A percentile compares a stretch with the other conserved stretches of the same genome.
Conservation (phyloP, 352 stramenopile species). For the Pythium sp. region DNA sequence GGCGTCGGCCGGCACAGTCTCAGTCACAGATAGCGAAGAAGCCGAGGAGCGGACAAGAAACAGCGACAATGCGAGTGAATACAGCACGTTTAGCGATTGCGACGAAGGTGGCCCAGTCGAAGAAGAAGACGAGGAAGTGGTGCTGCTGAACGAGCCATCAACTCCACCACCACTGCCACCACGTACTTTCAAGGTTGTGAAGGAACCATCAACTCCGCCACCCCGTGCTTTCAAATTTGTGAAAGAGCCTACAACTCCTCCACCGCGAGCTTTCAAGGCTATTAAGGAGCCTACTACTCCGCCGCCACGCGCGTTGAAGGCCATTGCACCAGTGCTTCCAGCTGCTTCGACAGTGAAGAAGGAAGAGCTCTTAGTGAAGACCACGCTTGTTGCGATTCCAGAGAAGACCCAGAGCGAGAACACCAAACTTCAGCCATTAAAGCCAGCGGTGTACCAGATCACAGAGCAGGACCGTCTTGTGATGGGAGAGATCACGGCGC, state of each 20-base stretch:
- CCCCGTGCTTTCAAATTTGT: background rate
- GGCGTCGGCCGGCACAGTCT: slow-evolving; percentile 29
- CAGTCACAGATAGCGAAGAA: slow-evolving; percentile 30
- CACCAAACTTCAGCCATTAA: background rate
- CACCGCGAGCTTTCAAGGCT: background rate
- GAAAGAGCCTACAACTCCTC: background rate
- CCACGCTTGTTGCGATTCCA: background rate
- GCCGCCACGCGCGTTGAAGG: background rate
- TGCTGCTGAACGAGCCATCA: background rate
- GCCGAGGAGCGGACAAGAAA: slow-evolving; percentile 17
- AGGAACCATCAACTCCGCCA: background rate
- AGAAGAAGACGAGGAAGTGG: slow-evolving; percentile 3
- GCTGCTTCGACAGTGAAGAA: background rate
- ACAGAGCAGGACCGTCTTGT: slow-evolving; percentile 30
- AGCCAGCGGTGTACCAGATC: slow-evolving; percentile 31
- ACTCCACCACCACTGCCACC: background rate
- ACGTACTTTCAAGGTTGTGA: background rate
- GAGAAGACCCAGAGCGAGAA: background rate
- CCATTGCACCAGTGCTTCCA: background rate
- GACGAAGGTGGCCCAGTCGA: slow-evolving; percentile 27
- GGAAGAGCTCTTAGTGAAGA: background rate
- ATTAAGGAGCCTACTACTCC: background rate
- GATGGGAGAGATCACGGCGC: slow-evolving; percentile 41
- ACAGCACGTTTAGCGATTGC: slow-evolving; percentile 14
- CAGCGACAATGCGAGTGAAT: slow-evolving; percentile 14